phyloP scores from a whole-genome alignment of 2,329 filamentous ascomycete genomes.

The Fusarium incarnatum region DNA sequence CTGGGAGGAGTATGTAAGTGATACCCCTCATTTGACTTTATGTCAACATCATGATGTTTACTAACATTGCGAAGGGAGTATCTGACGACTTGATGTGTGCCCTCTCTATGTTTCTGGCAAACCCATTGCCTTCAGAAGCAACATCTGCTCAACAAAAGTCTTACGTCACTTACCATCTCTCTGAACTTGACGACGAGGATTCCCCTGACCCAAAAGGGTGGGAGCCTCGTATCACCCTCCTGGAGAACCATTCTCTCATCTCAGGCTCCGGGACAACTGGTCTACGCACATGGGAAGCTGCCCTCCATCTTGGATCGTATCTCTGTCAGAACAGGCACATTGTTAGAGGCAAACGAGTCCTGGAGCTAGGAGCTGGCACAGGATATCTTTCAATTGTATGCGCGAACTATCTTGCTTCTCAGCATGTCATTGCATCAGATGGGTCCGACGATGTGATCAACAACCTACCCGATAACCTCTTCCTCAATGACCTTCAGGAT shows the following conservation, averaged over 20 bases:
- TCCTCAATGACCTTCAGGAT: slow-evolving; percentile 72
- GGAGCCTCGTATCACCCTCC: slow-evolving; percentile 64
- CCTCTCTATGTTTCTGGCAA: slow-evolving; percentile 73
- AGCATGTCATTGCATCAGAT: slow-evolving; percentile 75
- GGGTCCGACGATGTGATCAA: slow-evolving; percentile 79
- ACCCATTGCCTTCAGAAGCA: slow-evolving; percentile 72
- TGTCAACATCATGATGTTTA: background rate
- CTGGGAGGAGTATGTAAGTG: slow-evolving; percentile 87
- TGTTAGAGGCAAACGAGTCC: slow-evolving; percentile 66
- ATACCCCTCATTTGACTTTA: background rate
- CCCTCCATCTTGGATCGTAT: slow-evolving; percentile 77
- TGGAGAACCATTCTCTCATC: slow-evolving; percentile 77
- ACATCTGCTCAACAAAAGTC: slow-evolving; percentile 76
- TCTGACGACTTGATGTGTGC: slow-evolving; percentile 81
- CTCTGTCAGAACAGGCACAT: slow-evolving; percentile 63
- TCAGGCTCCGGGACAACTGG: slow-evolving; percentile 80
- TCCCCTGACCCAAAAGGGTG: background rate
- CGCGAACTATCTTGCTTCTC: slow-evolving; percentile 71
- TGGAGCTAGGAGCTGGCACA: slow-evolving; percentile 82
- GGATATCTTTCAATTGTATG: slow-evolving; percentile 81
- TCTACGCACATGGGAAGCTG: slow-evolving; percentile 84
- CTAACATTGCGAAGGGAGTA: slow-evolving; percentile 72
- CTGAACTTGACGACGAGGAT: slow-evolving; percentile 43
- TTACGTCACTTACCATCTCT: slow-evolving; percentile 77
- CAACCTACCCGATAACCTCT: slow-evolving; percentile 74